Percentiles rank a stretch among this genome's conserved stretches.
phyloP scores from a whole-genome alignment of 140 eudicot species.

The Cichorium intybus region DNA sequence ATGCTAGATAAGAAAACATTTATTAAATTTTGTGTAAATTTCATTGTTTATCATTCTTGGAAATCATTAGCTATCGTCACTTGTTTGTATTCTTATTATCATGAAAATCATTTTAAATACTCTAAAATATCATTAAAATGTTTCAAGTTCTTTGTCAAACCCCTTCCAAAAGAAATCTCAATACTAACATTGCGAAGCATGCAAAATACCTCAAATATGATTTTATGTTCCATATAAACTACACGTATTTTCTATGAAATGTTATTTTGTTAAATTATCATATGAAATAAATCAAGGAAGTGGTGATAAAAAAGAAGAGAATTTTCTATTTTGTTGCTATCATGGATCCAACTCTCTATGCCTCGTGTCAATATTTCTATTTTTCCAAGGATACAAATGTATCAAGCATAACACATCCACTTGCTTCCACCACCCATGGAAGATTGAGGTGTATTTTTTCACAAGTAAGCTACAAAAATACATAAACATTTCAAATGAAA shows the following conservation, averaged over 20 bases:
- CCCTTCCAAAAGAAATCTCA: no score
- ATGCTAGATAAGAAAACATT: no score
- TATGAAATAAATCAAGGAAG: not conserved
- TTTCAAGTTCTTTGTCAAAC: no score
- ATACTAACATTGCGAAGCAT: no score
- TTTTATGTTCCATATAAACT: not conserved
- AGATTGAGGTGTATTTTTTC: constrained; percentile 58
- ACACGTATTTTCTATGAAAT: not conserved
- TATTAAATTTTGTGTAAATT: no score
- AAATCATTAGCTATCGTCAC: no score
- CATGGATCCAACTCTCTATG: constrained; percentile 16
- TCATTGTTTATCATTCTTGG: no score
- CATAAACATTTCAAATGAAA: constrained; percentile 20
- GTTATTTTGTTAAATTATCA: not conserved
- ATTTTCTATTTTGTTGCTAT: constrained; percentile 1
- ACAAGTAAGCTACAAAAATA: constrained; percentile 60
- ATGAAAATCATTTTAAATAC: no score
- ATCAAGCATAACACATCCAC: constrained; percentile 79
- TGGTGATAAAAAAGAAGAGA: not conserved
- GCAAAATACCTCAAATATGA: constrained; percentile 1
- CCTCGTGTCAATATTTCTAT: constrained; percentile 10
- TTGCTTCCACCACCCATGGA: constrained; percentile 89
- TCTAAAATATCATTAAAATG: no score
- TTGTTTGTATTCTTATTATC: no score
- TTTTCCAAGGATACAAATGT: constrained; percentile 66